Evolutionary conservation across 2,329 filamentous ascomycete genomes (phyloP), one percentile per base, ranked within the genome.

Genomic region (Fusarium torreyae): DNA sequence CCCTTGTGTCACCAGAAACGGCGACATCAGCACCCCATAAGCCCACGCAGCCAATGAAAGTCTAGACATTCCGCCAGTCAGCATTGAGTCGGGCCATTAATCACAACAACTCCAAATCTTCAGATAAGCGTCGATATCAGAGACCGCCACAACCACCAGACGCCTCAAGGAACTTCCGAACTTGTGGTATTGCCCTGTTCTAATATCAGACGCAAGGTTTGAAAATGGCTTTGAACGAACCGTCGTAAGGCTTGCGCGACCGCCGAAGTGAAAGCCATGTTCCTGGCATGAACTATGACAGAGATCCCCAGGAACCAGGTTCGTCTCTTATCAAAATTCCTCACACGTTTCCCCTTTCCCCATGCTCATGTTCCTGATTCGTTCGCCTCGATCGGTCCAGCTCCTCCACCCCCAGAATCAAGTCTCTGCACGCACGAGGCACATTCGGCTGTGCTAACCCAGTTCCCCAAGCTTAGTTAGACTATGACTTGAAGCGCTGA

Each of bases 31-130:
- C 9, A 57, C 22, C 36, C 31, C 24, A 18, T 22, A 24, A 56
- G 40, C 20, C 28, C 20, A 26, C 24, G 22, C 46, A 57, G 33
- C 66, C 66, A 69, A 67, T 63, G 20, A 54, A 11, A 51, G 34
- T 20, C 22, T 34, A 7, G 6, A 17, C 10, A 40, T 55, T 54
- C 48, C 63, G 66, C 56, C 61, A 66, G 66, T 63, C 48, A 69
- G 51, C 61, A 57, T 48, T 38, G 43, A 7, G 42, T 60, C 49
- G 38, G 48, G 40, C 60, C 56, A 74, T 73, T 72, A 67, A 72
- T 70, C 66, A 74, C 54, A 36, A 57, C 58, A 72, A 69, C 64
- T 60, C 59, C 68, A 67, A 69, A 68, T 60, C n/a, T 45, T 50
- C 44, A 62, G 71, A 73, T 73, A 72, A 73, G 71, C 66, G 44